A percentile compares a stretch with the other conserved stretches of the same genome.
Conservation (phyloP, 345 rosid species). For the Eucalyptus curtisii region DNA sequence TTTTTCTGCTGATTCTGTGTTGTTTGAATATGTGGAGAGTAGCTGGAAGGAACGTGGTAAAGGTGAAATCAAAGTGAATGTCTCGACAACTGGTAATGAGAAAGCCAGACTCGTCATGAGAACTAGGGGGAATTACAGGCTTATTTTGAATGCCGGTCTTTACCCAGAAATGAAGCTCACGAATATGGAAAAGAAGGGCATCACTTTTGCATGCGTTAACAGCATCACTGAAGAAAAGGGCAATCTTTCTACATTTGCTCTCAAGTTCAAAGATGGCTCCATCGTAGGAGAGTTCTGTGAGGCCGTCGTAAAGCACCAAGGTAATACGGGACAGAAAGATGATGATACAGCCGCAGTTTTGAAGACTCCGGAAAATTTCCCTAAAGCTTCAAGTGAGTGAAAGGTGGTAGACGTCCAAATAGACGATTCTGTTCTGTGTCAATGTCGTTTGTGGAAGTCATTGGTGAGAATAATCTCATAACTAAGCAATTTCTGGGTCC, state of each 20-base stretch:
- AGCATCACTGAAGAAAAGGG: slow-evolving; percentile 50
- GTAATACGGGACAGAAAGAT: slow-evolving; percentile 1
- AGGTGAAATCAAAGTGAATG: slow-evolving; percentile 87
- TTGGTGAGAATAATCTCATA: background rate
- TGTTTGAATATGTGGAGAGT: slow-evolving; percentile 66
- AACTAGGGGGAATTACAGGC: slow-evolving; percentile 79
- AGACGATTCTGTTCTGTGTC: background rate
- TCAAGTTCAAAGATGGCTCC: slow-evolving; percentile 70
- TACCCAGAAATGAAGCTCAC: slow-evolving; percentile 91
- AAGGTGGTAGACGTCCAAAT: background rate
- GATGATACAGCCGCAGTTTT: slow-evolving; percentile 4
- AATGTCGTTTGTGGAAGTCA: background rate
- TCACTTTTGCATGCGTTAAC: slow-evolving; percentile 85
- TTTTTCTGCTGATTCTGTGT: slow-evolving; percentile 65
- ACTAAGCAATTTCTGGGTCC: background rate
- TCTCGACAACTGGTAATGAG: slow-evolving; percentile 35
- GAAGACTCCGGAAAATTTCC: slow-evolving; percentile 89
- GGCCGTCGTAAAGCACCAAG: slow-evolving; percentile 43
- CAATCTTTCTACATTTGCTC: slow-evolving; percentile 65
- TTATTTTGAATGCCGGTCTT: slow-evolving; percentile 82
- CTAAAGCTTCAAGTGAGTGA: slow-evolving; percentile 37
- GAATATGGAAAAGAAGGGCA: slow-evolving; percentile 88
- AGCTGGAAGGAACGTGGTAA: slow-evolving; percentile 98
- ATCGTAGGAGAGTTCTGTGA: slow-evolving; percentile 58
- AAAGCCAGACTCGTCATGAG: slow-evolving; percentile 83